Conservation (phyloP, 108 stramenopile genomes). For the Cyclostephanos invisitatus region DNA sequence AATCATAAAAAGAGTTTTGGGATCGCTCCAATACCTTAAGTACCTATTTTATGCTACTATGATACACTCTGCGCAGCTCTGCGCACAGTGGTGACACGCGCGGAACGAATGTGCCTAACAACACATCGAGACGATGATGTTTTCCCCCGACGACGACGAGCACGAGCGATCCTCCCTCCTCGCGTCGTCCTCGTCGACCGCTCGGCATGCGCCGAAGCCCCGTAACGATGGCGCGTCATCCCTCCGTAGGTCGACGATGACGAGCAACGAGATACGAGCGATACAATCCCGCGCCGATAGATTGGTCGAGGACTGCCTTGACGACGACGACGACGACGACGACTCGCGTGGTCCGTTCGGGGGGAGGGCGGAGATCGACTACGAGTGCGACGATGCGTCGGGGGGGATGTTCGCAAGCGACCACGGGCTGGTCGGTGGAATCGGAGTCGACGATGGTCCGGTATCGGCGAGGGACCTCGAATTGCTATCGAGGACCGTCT, state of each 20-base stretch:
- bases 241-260: background rate
- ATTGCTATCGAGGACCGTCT: background rate
- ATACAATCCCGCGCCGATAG: background rate
- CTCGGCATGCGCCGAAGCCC: background rate
- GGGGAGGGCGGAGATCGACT: background rate
- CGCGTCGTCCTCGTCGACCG: slow-evolving; percentile 10
- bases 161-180: slow-evolving; percentile 39
- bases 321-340: background rate
- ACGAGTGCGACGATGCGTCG: background rate
- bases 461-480: slow-evolving; percentile 4
- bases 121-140: background rate
- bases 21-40: too few relatives aligned
- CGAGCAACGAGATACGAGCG: background rate
- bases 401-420: slow-evolving; percentile 1
- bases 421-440: background rate
- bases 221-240: background rate
- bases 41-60: too few relatives aligned
- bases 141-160: slow-evolving; percentile 11
- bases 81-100: too few relatives aligned
- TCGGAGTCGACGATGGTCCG: background rate
- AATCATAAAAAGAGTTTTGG: too few relatives aligned
- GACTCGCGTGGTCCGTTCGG: background rate
- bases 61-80: too few relatives aligned
- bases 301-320: background rate
- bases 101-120: too few relatives aligned